Base-by-base conservation (phyloP, 768 basidiomycete genomes). In the Phylloporus sp. region DNA sequence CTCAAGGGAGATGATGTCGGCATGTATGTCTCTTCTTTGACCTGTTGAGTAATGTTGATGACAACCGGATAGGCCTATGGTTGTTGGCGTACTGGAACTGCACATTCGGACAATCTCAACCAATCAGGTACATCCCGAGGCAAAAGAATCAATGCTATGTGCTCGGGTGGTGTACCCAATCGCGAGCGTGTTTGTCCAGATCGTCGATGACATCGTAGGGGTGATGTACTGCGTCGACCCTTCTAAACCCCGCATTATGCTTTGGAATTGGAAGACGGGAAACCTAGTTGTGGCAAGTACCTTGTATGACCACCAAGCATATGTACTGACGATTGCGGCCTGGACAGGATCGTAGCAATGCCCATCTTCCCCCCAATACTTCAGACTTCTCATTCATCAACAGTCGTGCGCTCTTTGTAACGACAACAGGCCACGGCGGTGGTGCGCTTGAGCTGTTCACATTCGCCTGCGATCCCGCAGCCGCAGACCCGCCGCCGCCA, bases 231-330 rank as follows among this genome's bases (percentile, higher is more conserved):
- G 68, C 58, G 44, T 65, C 29, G 60, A 68, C 16, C 50, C 58
- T 0, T 34, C 49, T 0, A 47, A 44, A 20, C 62, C 73, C 10
- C 63, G 56, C 10, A 67, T 69, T 22, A 53, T 57, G n/a, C 40
- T 63, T 24, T 83, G 80, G 79, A 76, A 80, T 47, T 84, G 82
- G 82, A 72, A 62, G 50, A 73, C 68, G 0, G 79, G 76, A 0
- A 54, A 60, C 11, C 11, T 67, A 10, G 55, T 80, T 36, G 69
- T 76, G 43, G 81, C 81, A 56, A 35, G 77, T 70, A 28, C 11
- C 23, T 35, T 24, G 15, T 9, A 4, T 18, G 9, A 39, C 38
- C 10, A 4, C 22, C 3, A 18, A 23, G 23, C 38, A 39, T n/a
- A 13, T 23, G 38, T 23, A 15, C 16, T 23, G 22, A 39, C 22